Base-by-base conservation (phyloP, 768 basidiomycete species). In the Xerocomus brunneocitrinus region DNA sequence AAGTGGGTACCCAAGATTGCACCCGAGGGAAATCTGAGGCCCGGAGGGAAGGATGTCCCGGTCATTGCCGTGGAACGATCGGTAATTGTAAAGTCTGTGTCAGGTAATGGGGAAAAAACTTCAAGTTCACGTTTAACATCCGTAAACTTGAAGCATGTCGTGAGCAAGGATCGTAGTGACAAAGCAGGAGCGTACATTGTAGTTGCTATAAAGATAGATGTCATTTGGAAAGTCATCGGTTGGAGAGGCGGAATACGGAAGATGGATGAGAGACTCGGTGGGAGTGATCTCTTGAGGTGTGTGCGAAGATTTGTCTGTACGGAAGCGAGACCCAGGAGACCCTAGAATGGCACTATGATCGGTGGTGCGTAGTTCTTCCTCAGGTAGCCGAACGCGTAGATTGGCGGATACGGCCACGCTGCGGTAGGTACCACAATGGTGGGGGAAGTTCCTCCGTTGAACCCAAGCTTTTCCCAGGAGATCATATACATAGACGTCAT, bases 401-500 rank as follows among this genome's bases (percentile, higher is more conserved):
- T 75, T 75, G 10, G 87, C 83, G 2, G 90, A 85, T 19, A 95
- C 87, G 0, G 92, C 91, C 25, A 98, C 91, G 60, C 89, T 91
- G 50, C 95, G 87, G 70, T 98, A 98, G 0, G 95, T 95, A 3
- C 95, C 95, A 66, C 92, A 93, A 71, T 98, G 93, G n/a, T 91
- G 82, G 1, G 89, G 89, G 61, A 93, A 93, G 55, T 84, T 82
- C 46, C 87, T 83, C 34, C 81, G 76, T 62, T 87, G 85, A 0
- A 91, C 79, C 95, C 95, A 98, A 6, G 78, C 74, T 66, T 81
- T 81, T 13, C 73, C 70, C 13, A 75, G 67, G 35, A 98, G 78
- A 66, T 98, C 93, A 58, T 87, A 94, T 7, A 95, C 88, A 66
- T 91, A 87, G 50, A 95, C 81, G 57, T 98, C 93, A 70, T 98